Evolutionary conservation across 495 filamentous ascomycete genomes (phyloP), one percentile per base, ranked within the genome.

Genomic region (Aspergillus saccharolyticus): DNA sequence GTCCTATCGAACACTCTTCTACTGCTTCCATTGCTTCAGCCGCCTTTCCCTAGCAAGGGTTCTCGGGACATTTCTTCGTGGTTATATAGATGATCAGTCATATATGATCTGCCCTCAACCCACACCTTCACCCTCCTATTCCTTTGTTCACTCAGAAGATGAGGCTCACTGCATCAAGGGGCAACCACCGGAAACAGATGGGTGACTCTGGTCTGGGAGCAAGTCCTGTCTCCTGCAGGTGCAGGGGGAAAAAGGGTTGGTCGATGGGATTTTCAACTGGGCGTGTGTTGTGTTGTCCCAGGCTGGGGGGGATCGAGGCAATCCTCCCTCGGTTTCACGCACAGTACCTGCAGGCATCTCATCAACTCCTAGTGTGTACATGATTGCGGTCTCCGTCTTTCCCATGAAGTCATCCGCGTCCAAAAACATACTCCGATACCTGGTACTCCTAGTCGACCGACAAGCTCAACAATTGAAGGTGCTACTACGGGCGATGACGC

Each of bases 41-140:
- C 4, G 4, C 33, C 33, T 30, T 30, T 30, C 33, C 12, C 12
- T 15, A 8, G 33, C 33, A 39, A 39, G 33, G 33, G 33, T 39
- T 22, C 44, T 25, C 15, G 16, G 21, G 47, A 10, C 19, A 1
- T 30, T 28, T n/a, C 3, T 28, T 50, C 22, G 16, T 16, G 24
- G 20, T 24, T 20, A 49, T n/a, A 33, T 17, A n/a, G 42, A 33
- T 14, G 30, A 58, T 44, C 49, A 48, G 50, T 58, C 50, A 58
- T 44, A 53, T 58, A 52, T 53, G 42, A 52, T 47, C 44, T 52
- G 46, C 16, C 28, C 17, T 2, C n/a, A 21, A 21, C 20, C 17
- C 21, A 15, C 45, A 12, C 44, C 25, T 30, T 8, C 12, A 39
- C 14, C 10, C 33, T 39, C 33, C 33, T 39, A 9, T 39, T 39